Evolutionary conservation across 768 basidiomycete species (phyloP).

Genomic region (Termitomyces titanicus): DNA sequence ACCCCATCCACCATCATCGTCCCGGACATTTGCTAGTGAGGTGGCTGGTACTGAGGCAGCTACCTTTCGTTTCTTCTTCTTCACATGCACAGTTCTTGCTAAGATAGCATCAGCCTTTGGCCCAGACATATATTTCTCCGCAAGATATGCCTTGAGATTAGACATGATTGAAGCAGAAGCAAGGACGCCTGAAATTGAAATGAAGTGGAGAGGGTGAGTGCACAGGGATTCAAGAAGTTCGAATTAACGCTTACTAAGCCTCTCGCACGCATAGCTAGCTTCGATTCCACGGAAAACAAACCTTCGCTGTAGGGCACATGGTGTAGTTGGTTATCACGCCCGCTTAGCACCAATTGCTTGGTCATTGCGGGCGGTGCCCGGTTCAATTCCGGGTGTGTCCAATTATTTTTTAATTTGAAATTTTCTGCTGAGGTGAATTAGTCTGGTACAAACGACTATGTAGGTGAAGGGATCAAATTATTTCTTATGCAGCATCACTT

Average conservation of each 20-base stretch:
- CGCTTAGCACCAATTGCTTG: slow-evolving; percentile 3
- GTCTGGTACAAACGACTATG: no score
- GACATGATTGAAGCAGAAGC: slow-evolving; percentile 28
- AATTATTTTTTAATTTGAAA: neutral
- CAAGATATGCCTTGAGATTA: slow-evolving; percentile 77
- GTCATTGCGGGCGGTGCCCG: slow-evolving; percentile 13
- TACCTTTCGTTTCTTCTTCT: slow-evolving; percentile 78
- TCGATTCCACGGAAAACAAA: no score
- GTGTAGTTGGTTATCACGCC: slow-evolving; percentile 17
- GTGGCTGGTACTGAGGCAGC: slow-evolving; percentile 19
- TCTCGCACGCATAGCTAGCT: no score
- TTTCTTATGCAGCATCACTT: no score
- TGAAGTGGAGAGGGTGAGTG: no score
- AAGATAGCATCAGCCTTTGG: slow-evolving; percentile 95
- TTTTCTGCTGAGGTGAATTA: no score
- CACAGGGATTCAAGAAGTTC: no score
- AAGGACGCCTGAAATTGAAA: no score
- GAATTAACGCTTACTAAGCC: slow-evolving; percentile 2
- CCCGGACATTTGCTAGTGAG: slow-evolving; percentile 40
- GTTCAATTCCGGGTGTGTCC: slow-evolving; percentile 17
- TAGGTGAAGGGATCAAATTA: no score
- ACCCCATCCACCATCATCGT: slow-evolving; percentile 75
- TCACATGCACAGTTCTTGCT: slow-evolving; percentile 53
- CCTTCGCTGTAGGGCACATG: slow-evolving; percentile 14
- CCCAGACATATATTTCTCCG: slow-evolving; percentile 94